Conservation (phyloP, 495 filamentous ascomycete species). For the Pseudotulostoma volvatum region DNA sequence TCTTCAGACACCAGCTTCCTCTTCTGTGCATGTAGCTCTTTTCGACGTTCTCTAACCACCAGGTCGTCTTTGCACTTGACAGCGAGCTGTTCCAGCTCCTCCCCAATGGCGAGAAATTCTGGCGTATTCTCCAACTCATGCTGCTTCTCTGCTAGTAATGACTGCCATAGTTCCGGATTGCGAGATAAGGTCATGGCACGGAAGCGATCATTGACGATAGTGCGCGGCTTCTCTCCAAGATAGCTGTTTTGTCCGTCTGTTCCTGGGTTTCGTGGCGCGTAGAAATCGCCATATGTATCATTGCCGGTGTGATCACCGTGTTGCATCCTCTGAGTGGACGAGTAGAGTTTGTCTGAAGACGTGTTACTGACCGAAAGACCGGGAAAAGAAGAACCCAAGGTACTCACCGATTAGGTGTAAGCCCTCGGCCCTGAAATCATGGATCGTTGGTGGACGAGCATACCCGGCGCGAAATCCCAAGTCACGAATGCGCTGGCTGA, state of each 20-base stretch:
- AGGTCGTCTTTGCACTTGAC: too few relatives aligned
- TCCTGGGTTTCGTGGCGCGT: slow-evolving; percentile 10
- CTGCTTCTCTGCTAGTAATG: slow-evolving; percentile 11
- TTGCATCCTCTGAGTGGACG: slow-evolving; percentile 9
- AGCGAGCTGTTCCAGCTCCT: too few relatives aligned
- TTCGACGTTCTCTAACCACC: slow-evolving; percentile 7
- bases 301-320: slow-evolving; percentile 7
- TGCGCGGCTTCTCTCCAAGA: slow-evolving; percentile 9
- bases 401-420: slow-evolving; percentile 10
- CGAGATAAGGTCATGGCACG: slow-evolving; percentile 7
- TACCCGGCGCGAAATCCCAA: slow-evolving; percentile 7
- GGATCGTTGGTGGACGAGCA: slow-evolving; percentile 4
- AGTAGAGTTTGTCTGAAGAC: slow-evolving; percentile 15
- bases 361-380: too few relatives aligned
- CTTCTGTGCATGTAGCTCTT: slow-evolving; percentile 9
- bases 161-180: slow-evolving; percentile 13
- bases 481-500: too few relatives aligned
- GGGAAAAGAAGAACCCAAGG: slow-evolving; percentile 2
- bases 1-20: slow-evolving; percentile 10
- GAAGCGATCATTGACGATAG: slow-evolving; percentile 10
- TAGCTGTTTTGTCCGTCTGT: slow-evolving; percentile 9
- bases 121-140: slow-evolving; percentile 9
- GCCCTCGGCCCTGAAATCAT: slow-evolving; percentile 12
- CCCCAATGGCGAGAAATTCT: slow-evolving; percentile 8
- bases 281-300: slow-evolving; percentile 9